Evolutionary conservation across 139 green algal species (phyloP).

Genomic region (Axilococcus clingmanii): DNA sequence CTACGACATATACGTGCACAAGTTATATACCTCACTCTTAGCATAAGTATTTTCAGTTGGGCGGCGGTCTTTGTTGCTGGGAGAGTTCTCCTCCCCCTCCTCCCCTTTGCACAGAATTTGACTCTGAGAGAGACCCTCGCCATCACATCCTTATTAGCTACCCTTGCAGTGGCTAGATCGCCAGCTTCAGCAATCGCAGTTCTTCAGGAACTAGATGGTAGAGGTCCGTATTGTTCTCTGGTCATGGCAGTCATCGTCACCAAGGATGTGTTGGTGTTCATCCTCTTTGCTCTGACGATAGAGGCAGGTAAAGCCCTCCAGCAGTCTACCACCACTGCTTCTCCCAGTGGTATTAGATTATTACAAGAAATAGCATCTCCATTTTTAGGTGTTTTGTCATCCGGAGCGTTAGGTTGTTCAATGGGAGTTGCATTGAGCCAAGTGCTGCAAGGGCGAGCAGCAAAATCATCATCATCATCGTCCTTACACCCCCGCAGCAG

Average conservation of each 20-base stretch:
- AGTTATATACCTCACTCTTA: conserved; percentile 39
- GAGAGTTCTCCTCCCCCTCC: conserved; percentile 13
- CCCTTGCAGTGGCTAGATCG: conserved; percentile 71
- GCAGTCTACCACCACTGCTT: too few species aligned
- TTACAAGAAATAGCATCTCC: neutral
- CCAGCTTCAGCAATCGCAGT: conserved; percentile 80
- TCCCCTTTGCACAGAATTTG: conserved; percentile 18
- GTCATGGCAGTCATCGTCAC: conserved; percentile 79
- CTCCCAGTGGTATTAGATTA: neutral
- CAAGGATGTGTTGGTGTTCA: conserved; percentile 87
- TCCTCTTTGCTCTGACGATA: conserved; percentile 51
- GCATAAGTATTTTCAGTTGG: neutral
- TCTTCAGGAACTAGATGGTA: conserved; percentile 67
- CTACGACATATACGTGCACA: conserved; percentile 45
- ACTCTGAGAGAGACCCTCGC: neutral
- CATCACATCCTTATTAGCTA: conserved; percentile 53
- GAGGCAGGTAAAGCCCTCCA: neutral
- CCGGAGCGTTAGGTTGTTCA: too few species aligned
- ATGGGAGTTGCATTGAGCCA: too few species aligned
- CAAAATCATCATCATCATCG: too few species aligned
- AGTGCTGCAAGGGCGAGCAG: too few species aligned
- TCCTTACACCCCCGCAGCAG: too few species aligned
- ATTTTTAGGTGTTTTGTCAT: too few species aligned
- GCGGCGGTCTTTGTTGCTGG: conserved; percentile 4
- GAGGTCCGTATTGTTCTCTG: conserved; percentile 65